Base-by-base conservation (phyloP, 371 early-diverging fungal genomes). In the Rhizomucor miehei region DNA sequence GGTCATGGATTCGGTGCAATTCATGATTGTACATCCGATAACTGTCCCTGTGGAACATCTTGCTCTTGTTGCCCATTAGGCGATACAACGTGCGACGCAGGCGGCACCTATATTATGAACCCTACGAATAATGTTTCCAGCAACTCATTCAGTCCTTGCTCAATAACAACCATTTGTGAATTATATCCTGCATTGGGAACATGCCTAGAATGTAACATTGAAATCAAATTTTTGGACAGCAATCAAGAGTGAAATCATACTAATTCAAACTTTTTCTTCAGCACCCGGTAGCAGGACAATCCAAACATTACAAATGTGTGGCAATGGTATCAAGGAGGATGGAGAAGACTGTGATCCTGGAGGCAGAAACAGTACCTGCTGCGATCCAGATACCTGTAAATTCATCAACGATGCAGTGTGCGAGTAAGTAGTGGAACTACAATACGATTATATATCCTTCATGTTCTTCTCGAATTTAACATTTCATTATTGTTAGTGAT, bases 311-410 rank as follows among this genome's bases (percentile, higher is more conserved):
- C 80, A 84, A 29, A 89, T 91, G 63, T 97, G 97, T 65, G 98
- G 98, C 16, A 96, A 97, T 69, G 97, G 97, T 1, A 84, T 97
- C 45, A 81, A 82, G 53, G 97, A 97, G 66, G 66, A 63, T 0
- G 88, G 86, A 46, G 98, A 97, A 71, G 89, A 97, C 38, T 97
- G 98, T 66, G 98, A 97, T 65, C 92, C 94, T 57, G 93, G 91
- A 14, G 81, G 84, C 6, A 50, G 67, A 24, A 84, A 77, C 13
- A 84, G 82, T 24, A 74, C 79, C 6, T 95, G 97, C 73, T 97
- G 97, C 65, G 84, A 89, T 63, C 68, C 80, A 1, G 56, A 63
- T 0, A 89, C 89, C 1, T 96, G 97, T 66, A 91, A 86, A 67
- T 74, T 92, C 43, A 89, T 86, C 54, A 16, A 62, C 12, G 82